Conservation (phyloP, 2,329 filamentous ascomycete species). For the Drechslerella dactyloides region DNA sequence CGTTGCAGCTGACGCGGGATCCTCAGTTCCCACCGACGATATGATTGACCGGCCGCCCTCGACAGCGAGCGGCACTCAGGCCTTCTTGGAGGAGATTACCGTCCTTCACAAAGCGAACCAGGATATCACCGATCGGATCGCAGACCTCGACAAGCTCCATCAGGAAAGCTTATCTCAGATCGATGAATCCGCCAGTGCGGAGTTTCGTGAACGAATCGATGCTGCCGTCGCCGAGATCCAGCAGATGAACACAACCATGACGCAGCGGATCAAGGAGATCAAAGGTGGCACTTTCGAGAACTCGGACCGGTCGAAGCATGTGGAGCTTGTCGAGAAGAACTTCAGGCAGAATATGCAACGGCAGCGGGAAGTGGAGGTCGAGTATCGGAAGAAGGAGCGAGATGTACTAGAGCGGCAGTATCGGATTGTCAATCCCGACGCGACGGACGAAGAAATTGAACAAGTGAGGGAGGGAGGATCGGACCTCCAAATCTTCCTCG, state of each 20-base stretch:
- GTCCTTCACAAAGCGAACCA: conserved; percentile 14
- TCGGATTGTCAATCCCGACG: conserved; percentile 79
- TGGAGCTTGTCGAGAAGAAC: conserved; percentile 78
- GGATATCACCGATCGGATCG: conserved; percentile 71
- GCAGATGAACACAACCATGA: conserved; percentile 78
- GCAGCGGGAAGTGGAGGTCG: conserved; percentile 74
- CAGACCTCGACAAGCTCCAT: conserved; percentile 74
- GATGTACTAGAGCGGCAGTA: conserved; percentile 82
- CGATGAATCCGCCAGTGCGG: conserved; percentile 71
- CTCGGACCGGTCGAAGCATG: conserved; percentile 77
- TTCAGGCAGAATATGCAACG: conserved; percentile 80
- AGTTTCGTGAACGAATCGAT: conserved; percentile 73
- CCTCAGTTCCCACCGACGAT: neutral
- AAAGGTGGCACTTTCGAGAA: conserved; percentile 80
- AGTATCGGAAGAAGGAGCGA: conserved; percentile 73
- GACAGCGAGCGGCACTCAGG: conserved; percentile 3
- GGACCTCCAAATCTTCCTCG: conserved; percentile 75
- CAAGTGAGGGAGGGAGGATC: conserved; percentile 75
- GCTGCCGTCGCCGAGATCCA: conserved; percentile 78
- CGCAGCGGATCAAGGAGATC: conserved; percentile 77
- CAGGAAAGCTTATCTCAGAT: conserved; percentile 75
- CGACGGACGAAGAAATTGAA: conserved; percentile 73
- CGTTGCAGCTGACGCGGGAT: neutral
- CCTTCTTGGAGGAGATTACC: conserved; percentile 31
- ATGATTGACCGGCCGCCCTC: neutral